Evolutionary conservation across 805 yeast genomes (phyloP), one percentile per base, ranked within the genome.

Genomic region (Ogataea pini): DNA sequence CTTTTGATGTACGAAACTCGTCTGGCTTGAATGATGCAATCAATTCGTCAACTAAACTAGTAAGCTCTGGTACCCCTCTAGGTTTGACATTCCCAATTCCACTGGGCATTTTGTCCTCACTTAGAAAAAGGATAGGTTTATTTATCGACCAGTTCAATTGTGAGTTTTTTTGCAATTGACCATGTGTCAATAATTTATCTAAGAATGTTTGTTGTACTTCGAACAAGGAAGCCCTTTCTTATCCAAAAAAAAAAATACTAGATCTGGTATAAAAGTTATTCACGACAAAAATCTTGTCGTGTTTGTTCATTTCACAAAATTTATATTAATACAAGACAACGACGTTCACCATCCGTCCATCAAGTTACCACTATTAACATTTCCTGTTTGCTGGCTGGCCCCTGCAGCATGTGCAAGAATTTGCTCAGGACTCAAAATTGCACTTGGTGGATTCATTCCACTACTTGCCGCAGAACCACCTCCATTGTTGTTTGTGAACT

Each of bases 361-460:
- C 10, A 56, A 40, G 18, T 31, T 50, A 22, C 44, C 42, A 41
- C 24, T 37, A 19, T 40, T 32, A 6, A 45, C 20, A n/a, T 34
- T 34, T 10, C 20, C 37, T 8, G 37, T 9, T 25, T 38, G 46
- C 32, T 48, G 47, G 24, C 43, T 52, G 10, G 44, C 37, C 34
- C 52, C 55, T 17, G 62, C 69, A 39, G 62, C 69, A 41, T 67
- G 58, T 12, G 70, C 68, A 27, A 67, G 55, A 8, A 67, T 65
- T 47, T 67, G 70, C 41, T 67, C 70, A 8, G 71, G 71, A 33
- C 67, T 63, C 36, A 66, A 44, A 44, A 58, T 54, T 2, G 62
- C 31, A 33, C 45, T 48, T 5, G 55, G 41, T 9, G 42, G 49
- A 10, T 42, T 47, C 14, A 42, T 24, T 7, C 49, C 47, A 10